Evolutionary conservation across 2,329 filamentous ascomycete genomes (phyloP).

Genomic region (Metarhizium sp.): DNA sequence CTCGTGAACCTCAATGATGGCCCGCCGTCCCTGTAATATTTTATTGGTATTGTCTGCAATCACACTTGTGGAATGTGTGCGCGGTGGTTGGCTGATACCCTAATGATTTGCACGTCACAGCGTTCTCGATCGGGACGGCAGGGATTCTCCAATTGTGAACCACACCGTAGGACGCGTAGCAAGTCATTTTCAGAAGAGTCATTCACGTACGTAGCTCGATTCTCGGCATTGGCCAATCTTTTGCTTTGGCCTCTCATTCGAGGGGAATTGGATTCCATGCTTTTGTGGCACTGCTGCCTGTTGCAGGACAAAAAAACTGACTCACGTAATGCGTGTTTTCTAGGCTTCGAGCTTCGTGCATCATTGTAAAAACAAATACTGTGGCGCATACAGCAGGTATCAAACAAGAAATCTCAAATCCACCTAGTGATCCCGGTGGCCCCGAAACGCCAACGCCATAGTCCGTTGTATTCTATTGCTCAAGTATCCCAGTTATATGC

Average conservation of each 20-base stretch:
- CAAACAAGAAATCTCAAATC: not conserved
- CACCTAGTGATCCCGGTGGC: not conserved
- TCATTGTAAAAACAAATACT: not conserved
- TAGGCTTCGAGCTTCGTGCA: not conserved
- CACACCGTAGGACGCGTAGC: no score
- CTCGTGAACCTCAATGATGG: not conserved
- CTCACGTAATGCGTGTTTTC: not conserved
- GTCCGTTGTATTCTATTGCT: not conserved
- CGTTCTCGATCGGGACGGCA: not conserved
- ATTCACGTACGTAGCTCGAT: not conserved
- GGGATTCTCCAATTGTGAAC: not conserved
- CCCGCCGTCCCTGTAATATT: no score
- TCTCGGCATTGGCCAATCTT: not conserved
- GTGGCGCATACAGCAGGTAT: not conserved
- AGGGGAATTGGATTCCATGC: not conserved
- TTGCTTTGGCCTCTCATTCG: not conserved
- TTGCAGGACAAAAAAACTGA: not conserved
- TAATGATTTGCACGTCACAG: not conserved
- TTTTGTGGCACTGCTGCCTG: not conserved
- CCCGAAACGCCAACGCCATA: not conserved
- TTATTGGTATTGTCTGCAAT: not conserved
- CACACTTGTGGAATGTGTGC: not conserved
- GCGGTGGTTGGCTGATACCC: not conserved
- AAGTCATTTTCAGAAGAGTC: not conserved
- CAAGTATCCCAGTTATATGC: not conserved